Percentiles rank a stretch among this genome's conserved stretches.
Evolutionary conservation across 495 filamentous ascomycete species (phyloP).

Genomic region (Schizothecium vesticola): DNA sequence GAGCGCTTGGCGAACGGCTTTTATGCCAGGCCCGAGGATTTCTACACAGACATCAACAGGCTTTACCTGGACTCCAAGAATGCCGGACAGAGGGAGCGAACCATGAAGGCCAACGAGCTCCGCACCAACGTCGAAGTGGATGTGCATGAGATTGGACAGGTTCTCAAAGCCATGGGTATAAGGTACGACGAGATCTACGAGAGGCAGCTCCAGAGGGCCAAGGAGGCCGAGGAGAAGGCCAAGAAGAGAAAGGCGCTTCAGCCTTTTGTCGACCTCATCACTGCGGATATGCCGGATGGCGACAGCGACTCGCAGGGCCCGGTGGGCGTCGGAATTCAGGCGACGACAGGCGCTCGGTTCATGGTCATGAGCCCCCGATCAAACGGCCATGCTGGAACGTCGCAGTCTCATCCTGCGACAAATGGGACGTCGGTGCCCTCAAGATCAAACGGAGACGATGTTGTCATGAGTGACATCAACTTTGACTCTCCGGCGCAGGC

Average conservation of each 20-base stretch:
- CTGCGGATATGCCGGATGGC: conserved; percentile 29
- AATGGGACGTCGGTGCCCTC: conserved; percentile 66
- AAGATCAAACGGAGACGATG: conserved; percentile 46
- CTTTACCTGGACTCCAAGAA: conserved; percentile 77
- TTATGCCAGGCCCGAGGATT: conserved; percentile 84
- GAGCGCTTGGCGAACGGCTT: conserved; percentile 91
- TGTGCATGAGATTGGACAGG: conserved; percentile 61
- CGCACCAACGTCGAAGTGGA: conserved; percentile 89
- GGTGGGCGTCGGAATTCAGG: conserved; percentile 53
- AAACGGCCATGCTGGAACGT: conserved; percentile 47
- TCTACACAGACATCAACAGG: conserved; percentile 75
- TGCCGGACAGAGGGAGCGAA: conserved; percentile 67
- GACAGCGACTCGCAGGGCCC: conserved; percentile 47
- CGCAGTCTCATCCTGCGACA: conserved; percentile 44
- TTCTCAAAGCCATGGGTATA: conserved; percentile 42
- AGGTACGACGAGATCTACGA: conserved; percentile 54
- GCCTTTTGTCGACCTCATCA: conserved; percentile 32
- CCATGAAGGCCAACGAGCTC: conserved; percentile 83
- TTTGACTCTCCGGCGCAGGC: conserved; percentile 45
- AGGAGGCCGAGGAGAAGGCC: conserved; percentile 57
- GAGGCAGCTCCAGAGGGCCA: conserved; percentile 67
- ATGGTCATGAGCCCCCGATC: conserved; percentile 43
- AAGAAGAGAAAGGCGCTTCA: conserved; percentile 49
- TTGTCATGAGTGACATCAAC: conserved; percentile 55
- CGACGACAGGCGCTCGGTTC: conserved; percentile 43